Percentiles rank a stretch among this genome's conserved stretches.
Conservation (phyloP, 1,139 yeast genomes). For the Taphrina communis region DNA sequence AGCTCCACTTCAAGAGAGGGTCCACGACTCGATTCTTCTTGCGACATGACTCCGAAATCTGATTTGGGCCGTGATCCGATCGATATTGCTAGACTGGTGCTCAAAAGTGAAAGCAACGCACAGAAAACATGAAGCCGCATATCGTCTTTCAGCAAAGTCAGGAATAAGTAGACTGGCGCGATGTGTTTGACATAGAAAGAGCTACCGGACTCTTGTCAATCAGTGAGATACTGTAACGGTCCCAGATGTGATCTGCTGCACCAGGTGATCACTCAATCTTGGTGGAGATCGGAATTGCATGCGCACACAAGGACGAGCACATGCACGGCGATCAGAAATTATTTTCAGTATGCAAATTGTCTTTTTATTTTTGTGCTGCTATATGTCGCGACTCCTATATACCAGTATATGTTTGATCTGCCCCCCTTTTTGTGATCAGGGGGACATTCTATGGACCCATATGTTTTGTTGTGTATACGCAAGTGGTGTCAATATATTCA, state of each 20-base stretch:
- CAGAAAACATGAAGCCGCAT: background rate
- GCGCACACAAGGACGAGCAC: too few relatives aligned
- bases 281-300: too few relatives aligned
- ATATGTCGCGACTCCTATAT: conserved; percentile 15
- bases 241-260: too few relatives aligned
- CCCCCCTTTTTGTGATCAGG: too few relatives aligned
- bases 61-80: background rate
- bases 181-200: background rate
- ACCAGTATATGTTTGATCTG: background rate
- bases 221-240: too few relatives aligned
- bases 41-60: background rate
- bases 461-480: background rate
- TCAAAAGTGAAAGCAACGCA: background rate
- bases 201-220: background rate
- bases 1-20: conserved; percentile 6
- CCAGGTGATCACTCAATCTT: too few relatives aligned
- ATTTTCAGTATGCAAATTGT: background rate
- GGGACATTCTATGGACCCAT: too few relatives aligned
- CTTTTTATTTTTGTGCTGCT: background rate
- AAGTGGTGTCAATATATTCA: conserved; percentile 2
- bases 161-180: background rate
- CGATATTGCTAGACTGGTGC: background rate
- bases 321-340: too few relatives aligned
- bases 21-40: too few relatives aligned
- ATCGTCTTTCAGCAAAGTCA: too few relatives aligned